phyloP scores from a whole-genome alignment of 805 yeast species.

The Wickerhamiella qilinensis region DNA sequence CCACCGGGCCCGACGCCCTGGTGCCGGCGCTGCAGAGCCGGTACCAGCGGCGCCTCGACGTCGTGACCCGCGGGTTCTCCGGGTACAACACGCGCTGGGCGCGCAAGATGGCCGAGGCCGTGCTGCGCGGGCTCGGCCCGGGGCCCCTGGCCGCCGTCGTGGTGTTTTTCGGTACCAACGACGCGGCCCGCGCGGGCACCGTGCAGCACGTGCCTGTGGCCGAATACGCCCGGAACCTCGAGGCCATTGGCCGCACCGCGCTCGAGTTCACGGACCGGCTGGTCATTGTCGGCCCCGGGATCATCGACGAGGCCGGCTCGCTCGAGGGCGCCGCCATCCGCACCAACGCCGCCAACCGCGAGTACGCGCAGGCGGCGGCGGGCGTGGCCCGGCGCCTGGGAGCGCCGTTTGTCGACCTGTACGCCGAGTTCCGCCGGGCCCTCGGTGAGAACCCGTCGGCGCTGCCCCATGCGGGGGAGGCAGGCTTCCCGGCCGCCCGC shows the following conservation, averaged over 20 bases:
- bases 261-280: constrained; percentile 30
- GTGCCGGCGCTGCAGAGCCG: constrained; percentile 33
- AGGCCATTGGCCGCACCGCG: constrained; percentile 27
- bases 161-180: constrained; percentile 74
- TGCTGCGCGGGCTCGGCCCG: constrained; percentile 28
- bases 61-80: constrained; percentile 56
- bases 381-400: constrained; percentile 29
- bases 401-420: constrained; percentile 45
- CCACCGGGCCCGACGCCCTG: constrained; percentile 25
- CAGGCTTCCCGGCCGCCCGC: constrained; percentile 1
- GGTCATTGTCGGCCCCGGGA: constrained; percentile 47
- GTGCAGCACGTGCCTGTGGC: constrained; percentile 36
- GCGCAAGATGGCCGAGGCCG: constrained; percentile 30
- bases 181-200: constrained; percentile 31
- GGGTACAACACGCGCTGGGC: constrained; percentile 66
- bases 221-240: constrained; percentile 33
- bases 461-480: constrained; percentile 12
- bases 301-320: constrained; percentile 24
- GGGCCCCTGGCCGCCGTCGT: constrained; percentile 28
- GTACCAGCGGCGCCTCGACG: constrained; percentile 44
- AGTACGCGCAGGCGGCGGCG: constrained; percentile 36
- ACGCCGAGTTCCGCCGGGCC: constrained; percentile 28
- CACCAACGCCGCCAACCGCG: constrained; percentile 28
- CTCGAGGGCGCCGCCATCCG: constrained; percentile 30
- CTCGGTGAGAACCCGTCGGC: constrained; percentile 26